These are phyloP conservation scores for Cystoisospora suis DNA, from an alignment of 169 alveolate species.

Conservation along the genomic window DNA sequence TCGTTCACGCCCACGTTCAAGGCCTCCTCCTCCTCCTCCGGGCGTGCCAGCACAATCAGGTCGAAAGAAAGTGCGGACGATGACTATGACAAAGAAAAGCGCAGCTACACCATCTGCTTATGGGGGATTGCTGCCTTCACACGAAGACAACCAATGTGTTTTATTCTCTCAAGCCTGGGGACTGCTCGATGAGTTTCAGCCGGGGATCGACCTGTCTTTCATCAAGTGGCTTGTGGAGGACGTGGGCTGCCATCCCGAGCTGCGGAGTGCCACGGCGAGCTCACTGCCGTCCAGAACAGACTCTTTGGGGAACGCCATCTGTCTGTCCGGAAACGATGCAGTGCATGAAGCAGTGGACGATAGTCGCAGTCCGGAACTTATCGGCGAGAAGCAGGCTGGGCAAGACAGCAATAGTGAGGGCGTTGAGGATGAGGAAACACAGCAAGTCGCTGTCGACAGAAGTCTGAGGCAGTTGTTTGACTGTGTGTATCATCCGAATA, in stretches of 20 bases:
- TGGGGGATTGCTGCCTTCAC: too few species aligned
- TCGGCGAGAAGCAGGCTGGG: background rate
- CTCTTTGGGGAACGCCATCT: too few species aligned
- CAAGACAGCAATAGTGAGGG: background rate
- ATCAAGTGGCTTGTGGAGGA: conserved; percentile 48
- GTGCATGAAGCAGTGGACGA: background rate
- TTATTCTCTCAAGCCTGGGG: too few species aligned
- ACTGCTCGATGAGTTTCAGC: conserved; percentile 14
- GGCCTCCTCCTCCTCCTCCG: too few species aligned
- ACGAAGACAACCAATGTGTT: background rate
- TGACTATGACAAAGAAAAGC: background rate
- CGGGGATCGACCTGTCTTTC: conserved; percentile 18
- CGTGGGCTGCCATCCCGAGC: conserved; percentile 45
- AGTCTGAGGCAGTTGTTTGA: background rate
- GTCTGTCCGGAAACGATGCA: too few species aligned
- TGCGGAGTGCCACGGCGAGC: background rate
- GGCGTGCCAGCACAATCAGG: background rate
- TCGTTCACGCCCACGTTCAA: background rate
- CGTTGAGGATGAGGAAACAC: background rate
- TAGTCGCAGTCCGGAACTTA: background rate
- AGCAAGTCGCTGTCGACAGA: background rate
- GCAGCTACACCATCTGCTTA: background rate
- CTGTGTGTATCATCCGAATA: conserved; percentile 3
- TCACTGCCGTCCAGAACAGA: background rate
- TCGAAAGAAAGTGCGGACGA: background rate